Evolutionary conservation across 1,139 yeast species (phyloP).

Genomic region (Hyphopichia buzzinii): DNA sequence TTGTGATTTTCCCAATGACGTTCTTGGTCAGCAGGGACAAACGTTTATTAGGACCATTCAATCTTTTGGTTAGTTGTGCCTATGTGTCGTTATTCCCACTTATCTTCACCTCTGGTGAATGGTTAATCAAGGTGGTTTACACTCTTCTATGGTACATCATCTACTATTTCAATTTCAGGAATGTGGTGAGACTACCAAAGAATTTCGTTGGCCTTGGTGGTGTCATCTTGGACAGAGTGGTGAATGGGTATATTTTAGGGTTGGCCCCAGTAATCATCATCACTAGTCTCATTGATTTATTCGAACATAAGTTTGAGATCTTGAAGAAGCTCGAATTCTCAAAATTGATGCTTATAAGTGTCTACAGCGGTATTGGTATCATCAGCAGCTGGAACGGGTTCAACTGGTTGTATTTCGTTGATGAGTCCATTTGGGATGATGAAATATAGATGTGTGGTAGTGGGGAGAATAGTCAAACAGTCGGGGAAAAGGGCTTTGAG

Average conservation of each 20-base stretch:
- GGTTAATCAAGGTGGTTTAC: constrained; percentile 72
- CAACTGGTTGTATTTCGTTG: constrained; percentile 82
- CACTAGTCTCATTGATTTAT: constrained; percentile 55
- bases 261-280: constrained; percentile 62
- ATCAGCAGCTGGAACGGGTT: constrained; percentile 87
- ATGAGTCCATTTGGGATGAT: constrained; percentile 59
- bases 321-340: constrained; percentile 64
- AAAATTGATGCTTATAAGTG: constrained; percentile 77
- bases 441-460: too few species aligned
- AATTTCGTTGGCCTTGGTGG: constrained; percentile 35
- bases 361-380: constrained; percentile 84
- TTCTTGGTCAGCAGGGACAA: constrained; percentile 73
- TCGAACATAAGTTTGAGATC: constrained; percentile 49
- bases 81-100: constrained; percentile 88
- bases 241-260: constrained; percentile 65
- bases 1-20: constrained; percentile 86
- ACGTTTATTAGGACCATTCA: constrained; percentile 66
- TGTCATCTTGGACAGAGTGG: constrained; percentile 69
- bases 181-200: constrained; percentile 58
- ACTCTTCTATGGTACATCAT: constrained; percentile 85
- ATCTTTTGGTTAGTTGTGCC: constrained; percentile 72
- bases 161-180: constrained; percentile 68
- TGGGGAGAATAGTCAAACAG: too few species aligned
- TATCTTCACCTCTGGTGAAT: constrained; percentile 76
- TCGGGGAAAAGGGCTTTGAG: too few species aligned